Percentiles rank a stretch among this genome's conserved stretches.
Conservation (phyloP, 208 protist genomes). For the Leishmania mexicana region DNA sequence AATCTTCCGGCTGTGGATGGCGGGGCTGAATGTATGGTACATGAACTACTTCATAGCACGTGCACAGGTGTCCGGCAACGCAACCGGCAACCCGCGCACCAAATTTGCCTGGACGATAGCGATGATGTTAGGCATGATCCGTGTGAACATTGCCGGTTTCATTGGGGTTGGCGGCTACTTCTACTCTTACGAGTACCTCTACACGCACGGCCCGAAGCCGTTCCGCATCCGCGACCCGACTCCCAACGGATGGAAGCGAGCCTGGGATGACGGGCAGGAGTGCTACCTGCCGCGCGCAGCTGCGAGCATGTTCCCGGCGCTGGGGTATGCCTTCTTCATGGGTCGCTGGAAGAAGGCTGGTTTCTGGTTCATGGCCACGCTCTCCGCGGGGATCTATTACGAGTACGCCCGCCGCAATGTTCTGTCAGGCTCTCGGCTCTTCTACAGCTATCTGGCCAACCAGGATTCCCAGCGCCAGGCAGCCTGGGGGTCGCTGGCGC, state of each 20-base stretch:
- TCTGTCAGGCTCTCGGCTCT: conserved; percentile 61
- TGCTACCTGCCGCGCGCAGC: conserved; percentile 64
- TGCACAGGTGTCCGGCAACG: conserved; percentile 39
- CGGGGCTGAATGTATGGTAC: conserved; percentile 64
- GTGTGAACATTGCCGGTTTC: conserved; percentile 67
- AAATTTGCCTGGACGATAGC: conserved; percentile 67
- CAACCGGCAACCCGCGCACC: conserved; percentile 62
- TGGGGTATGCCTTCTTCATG: conserved; percentile 85
- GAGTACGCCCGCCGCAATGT: conserved; percentile 78
- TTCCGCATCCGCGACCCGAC: conserved; percentile 78
- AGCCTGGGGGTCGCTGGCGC: conserved; percentile 69
- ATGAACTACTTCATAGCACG: conserved; percentile 60
- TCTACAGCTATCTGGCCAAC: conserved; percentile 81
- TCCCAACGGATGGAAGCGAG: conserved; percentile 71
- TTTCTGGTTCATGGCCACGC: conserved; percentile 63
- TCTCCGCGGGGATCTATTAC: conserved; percentile 57
- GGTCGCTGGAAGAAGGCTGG: conserved; percentile 71
- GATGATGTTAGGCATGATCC: conserved; percentile 53
- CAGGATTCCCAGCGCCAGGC: conserved; percentile 66
- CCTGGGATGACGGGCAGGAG: conserved; percentile 79
- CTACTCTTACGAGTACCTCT: conserved; percentile 90
- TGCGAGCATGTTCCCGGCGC: conserved; percentile 67
- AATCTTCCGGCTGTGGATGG: conserved; percentile 70
- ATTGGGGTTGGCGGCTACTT: conserved; percentile 82
- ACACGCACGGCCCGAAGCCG: conserved; percentile 72